Base-by-base conservation (phyloP, 108 stramenopile species). In the Cyclotella distinguenda region DNA sequence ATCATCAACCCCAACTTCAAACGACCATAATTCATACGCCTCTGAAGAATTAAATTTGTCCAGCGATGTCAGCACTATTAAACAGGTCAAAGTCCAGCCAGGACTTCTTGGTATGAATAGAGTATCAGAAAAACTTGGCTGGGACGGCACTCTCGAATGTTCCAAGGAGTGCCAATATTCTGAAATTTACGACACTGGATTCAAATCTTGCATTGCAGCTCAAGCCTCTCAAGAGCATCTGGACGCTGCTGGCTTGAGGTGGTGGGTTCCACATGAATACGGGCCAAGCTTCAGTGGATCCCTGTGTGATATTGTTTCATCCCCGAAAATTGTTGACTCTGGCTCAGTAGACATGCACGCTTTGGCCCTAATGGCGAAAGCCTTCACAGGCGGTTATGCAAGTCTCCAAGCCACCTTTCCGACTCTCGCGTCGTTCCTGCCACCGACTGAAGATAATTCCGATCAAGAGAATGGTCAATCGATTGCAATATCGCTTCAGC, bases 221-320 rank as follows among this genome's bases (percentile, higher is more conserved):
- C 81, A 82, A 61, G 76, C 86, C 23, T 62, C 82, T 26, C 81
- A 77, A 31, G 49, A 74, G 23, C 68, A 75, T 38, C 56, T 92
- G 13, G 76, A 80, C 47, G 23, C 73, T 11, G 72, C 76, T 52
- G 91, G 91, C 13, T 73, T 92, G 36, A 70, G 91, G 22, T 92
- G 91, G 91, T 92, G 88, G 91, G 78, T 92, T 30, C 86, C 86
- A 26, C 83, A 79, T 40, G 69, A 71, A 21, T 85, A 83, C 39
- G 86, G 88, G 10, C 84, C 82, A 27, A 84, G 77, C 50, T 66
- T 80, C 35, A 76, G 70, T 51, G 91, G 86, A 48, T 87, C 88
- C 9, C 50, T 92, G 26, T 87, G 81, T 47, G 83, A 89, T 50
- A 86, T 89, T 69, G 76, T 86, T 43, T 48, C 74, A 43, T 38